These are phyloP conservation scores for Aspergillus carlsbadensis DNA, from an alignment of 495 filamentous ascomycete species.

Conservation along the genomic window DNA sequence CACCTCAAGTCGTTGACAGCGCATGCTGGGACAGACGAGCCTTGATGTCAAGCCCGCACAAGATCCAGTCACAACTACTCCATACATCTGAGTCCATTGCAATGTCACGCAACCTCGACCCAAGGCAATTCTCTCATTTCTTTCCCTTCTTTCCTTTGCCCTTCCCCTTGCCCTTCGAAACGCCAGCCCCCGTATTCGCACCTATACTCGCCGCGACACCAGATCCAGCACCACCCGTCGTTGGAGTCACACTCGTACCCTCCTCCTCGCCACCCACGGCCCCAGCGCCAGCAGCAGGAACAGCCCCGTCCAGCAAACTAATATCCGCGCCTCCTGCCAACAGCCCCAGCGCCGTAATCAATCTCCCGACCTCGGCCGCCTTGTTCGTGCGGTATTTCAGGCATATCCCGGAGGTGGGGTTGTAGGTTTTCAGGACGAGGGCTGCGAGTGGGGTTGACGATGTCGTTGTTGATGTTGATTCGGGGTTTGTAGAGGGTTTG, in stretches of 20 bases:
- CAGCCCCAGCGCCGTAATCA: constrained; percentile 72
- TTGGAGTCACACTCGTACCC: constrained; percentile 14
- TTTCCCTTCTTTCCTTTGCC: constrained; percentile 32
- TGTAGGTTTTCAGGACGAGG: constrained; percentile 86
- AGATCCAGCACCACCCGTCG: constrained; percentile 2
- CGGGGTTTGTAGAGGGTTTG: constrained; percentile 14
- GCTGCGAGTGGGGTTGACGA: constrained; percentile 51
- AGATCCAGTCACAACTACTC: too few species aligned
- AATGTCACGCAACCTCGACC: too few species aligned
- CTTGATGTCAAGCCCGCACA: too few species aligned
- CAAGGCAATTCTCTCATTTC: constrained; percentile 27
- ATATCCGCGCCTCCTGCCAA: constrained; percentile 60
- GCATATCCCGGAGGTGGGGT: constrained; percentile 73
- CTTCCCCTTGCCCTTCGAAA: constrained; percentile 1
- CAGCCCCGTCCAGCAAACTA: constrained; percentile 50
- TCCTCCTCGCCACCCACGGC: constrained; percentile 35
- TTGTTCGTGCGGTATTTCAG: constrained; percentile 92
- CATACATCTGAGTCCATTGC: too few species aligned
- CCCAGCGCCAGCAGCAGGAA: constrained; percentile 22
- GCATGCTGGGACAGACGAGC: too few species aligned
- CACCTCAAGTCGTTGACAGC: too few species aligned
- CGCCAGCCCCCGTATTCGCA: constrained; percentile 14
- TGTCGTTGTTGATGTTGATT: constrained; percentile 23
- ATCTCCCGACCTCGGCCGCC: constrained; percentile 79
- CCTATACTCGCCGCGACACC: constrained; percentile 12